phyloP scores from a whole-genome alignment of 495 filamentous ascomycete genomes.

The Jackrogersella multiformis region DNA sequence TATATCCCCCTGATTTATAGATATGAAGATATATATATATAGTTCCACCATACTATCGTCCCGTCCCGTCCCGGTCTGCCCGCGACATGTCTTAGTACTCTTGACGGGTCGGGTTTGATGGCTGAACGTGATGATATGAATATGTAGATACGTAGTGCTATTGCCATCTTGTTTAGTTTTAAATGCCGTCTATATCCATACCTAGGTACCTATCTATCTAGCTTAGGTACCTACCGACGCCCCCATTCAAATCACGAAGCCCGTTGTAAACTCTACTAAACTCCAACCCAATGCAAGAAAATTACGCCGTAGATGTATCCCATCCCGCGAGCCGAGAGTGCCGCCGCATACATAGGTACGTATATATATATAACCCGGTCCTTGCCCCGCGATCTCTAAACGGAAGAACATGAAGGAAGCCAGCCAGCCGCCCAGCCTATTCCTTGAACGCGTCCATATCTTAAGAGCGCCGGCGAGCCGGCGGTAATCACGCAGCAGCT shows the following conservation, averaged over 20 bases:
- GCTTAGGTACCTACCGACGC: neutral
- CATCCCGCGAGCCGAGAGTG: neutral
- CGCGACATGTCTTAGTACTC: too few species aligned
- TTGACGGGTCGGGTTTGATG: too few species aligned
- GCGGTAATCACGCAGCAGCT: constrained; percentile 87
- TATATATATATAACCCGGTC: neutral
- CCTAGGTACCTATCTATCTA: too few species aligned
- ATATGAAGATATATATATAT: constrained; percentile 14
- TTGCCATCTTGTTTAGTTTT: constrained; percentile 2
- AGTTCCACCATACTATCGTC: too few species aligned
- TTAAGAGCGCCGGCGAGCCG: constrained; percentile 75
- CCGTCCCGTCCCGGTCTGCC: too few species aligned
- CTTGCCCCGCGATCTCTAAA: neutral
- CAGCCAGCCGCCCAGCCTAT: constrained; percentile 14
- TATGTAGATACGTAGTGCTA: neutral
- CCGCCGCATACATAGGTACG: neutral
- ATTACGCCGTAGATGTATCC: constrained; percentile 13
- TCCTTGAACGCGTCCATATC: constrained; percentile 66
- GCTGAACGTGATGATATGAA: too few species aligned
- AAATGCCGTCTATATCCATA: neutral
- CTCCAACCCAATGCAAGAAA: constrained; percentile 32
- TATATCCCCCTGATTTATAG: constrained; percentile 29
- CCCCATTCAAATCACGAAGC: neutral
- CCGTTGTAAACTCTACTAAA: constrained; percentile 3
- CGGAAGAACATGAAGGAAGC: neutral